A percentile compares a stretch with the other conserved stretches of the same genome.
These are phyloP conservation scores for Blastomyces percursus DNA, from an alignment of 2,329 filamentous ascomycete genomes.

Conservation along the genomic window DNA sequence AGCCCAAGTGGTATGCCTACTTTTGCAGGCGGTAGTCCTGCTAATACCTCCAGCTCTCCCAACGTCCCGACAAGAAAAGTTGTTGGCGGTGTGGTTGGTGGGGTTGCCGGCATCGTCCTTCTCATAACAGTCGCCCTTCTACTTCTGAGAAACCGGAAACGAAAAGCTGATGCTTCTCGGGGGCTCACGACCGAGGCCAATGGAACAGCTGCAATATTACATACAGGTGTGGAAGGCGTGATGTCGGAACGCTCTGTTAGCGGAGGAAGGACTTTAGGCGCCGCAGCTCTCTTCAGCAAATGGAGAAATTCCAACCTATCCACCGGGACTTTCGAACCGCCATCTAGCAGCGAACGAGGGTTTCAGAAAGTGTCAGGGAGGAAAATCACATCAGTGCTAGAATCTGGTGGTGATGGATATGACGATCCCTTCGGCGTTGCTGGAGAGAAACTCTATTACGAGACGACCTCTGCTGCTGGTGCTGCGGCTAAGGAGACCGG, in stretches of 20 bases:
- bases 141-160: conserved; percentile 44
- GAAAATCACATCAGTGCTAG: conserved; percentile 38
- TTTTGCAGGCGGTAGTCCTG: conserved; percentile 8
- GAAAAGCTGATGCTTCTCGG: conserved; percentile 14
- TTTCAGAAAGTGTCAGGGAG: conserved; percentile 41
- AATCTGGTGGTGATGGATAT: conserved; percentile 37
- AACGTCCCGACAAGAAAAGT: conserved; percentile 40
- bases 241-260: conserved; percentile 31
- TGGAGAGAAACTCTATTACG: conserved; percentile 23
- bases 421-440: conserved; percentile 22
- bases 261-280: conserved; percentile 21
- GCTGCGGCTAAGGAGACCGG: conserved; percentile 19
- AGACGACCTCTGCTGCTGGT: conserved; percentile 20
- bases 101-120: conserved; percentile 46
- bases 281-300: conserved; percentile 30
- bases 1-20: conserved; percentile 5
- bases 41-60: conserved; percentile 12
- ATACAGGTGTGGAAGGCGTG: conserved; percentile 13
- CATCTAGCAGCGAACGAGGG: conserved; percentile 32
- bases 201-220: conserved; percentile 11
- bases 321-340: conserved; percentile 25
- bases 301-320: conserved; percentile 31
- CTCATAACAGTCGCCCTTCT: conserved; percentile 39
- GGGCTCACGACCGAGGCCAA: conserved; percentile 12
- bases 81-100: conserved; percentile 53